These are phyloP conservation scores for Pelargonium hybrid DNA, from an alignment of 441 rosid species.

Conservation along the genomic window DNA sequence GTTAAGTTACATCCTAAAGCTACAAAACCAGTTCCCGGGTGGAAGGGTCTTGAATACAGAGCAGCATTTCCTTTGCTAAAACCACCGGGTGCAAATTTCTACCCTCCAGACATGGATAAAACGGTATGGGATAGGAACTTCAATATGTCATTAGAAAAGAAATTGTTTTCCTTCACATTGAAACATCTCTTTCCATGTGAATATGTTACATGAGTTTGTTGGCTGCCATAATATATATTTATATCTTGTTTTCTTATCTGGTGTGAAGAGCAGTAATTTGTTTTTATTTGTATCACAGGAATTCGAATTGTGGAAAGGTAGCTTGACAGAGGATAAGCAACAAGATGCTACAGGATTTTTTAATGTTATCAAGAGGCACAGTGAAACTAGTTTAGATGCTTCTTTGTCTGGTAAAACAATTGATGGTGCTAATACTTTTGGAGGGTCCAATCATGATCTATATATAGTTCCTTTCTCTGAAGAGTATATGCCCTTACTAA, in stretches of 20 bases:
- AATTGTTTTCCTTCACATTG: neutral
- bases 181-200: neutral
- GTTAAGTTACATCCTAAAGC: constrained; percentile 63
- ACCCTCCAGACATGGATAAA: constrained; percentile 94
- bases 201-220: neutral
- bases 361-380: constrained; percentile 59
- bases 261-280: constrained; percentile 14
- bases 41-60: constrained; percentile 89
- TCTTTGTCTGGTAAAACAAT: constrained; percentile 25
- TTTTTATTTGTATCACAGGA: constrained; percentile 38
- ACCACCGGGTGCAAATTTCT: constrained; percentile 90
- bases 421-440: constrained; percentile 24
- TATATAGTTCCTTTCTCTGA: constrained; percentile 54
- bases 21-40: constrained; percentile 49
- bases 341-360: constrained; percentile 62
- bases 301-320: constrained; percentile 57
- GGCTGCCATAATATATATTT: constrained; percentile 14
- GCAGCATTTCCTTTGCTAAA: constrained; percentile 63
- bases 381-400: constrained; percentile 41
- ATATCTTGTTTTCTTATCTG: neutral
- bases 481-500: constrained; percentile 55
- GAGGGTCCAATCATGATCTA: constrained; percentile 39
- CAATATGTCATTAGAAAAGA: constrained; percentile 1
- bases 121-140: constrained; percentile 32
- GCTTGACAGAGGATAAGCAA: constrained; percentile 47